Percentiles rank a stretch among this genome's conserved stretches.
Conservation (phyloP, 2,329 filamentous ascomycete species). For the Diaporthe nobilis region DNA sequence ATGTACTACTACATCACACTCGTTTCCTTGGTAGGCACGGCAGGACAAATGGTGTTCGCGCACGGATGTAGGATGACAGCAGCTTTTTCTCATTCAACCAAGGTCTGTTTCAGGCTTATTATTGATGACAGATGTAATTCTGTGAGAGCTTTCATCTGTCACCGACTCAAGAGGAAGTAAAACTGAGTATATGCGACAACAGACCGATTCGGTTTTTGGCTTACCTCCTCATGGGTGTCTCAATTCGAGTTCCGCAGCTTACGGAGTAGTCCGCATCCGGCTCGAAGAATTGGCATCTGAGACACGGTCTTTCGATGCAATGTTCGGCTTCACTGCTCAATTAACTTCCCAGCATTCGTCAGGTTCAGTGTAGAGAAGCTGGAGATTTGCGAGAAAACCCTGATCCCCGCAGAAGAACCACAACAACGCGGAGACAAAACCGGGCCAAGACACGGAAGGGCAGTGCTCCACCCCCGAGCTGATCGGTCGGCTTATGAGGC, state of each 20-base stretch:
- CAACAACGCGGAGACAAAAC: slow-evolving; percentile 25
- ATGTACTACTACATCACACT: background rate
- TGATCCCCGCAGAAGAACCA: slow-evolving; percentile 8
- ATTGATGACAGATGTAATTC: background rate
- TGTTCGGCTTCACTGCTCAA: background rate
- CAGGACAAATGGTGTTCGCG: background rate
- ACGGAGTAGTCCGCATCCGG: too few relatives aligned
- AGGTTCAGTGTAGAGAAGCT: background rate
- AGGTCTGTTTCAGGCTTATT: background rate
- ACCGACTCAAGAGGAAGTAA: too few relatives aligned
- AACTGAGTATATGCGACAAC: background rate
- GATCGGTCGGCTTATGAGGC: background rate
- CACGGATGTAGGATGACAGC: background rate
- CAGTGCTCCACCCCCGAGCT: slow-evolving; percentile 19
- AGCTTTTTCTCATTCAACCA: background rate
- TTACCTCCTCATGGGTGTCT: background rate
- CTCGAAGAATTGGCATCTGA: background rate
- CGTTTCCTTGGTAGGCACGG: background rate
- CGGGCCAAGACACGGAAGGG: slow-evolving; percentile 13
- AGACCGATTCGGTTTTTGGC: background rate
- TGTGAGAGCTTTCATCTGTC: background rate
- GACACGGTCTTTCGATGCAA: background rate
- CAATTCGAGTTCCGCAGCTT: background rate
- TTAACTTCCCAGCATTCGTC: background rate
- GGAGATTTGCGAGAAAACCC: background rate